phyloP scores from a whole-genome alignment of 2,329 filamentous ascomycete species.

The Epichloe gansuensis region DNA sequence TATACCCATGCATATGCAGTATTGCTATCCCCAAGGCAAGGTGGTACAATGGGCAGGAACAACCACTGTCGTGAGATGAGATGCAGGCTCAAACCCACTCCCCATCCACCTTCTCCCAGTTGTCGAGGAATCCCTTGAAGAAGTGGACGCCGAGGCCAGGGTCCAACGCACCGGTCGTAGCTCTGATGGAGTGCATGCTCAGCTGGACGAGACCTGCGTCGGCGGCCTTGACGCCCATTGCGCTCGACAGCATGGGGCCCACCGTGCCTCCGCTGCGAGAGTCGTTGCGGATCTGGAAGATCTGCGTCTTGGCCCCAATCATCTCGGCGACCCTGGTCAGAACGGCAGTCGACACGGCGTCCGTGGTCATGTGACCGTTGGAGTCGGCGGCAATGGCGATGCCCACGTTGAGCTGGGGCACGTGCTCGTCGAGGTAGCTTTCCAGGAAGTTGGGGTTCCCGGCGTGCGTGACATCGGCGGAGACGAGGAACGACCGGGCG shows the following conservation, averaged over 20 bases:
- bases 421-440: conserved; percentile 74
- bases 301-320: conserved; percentile 58
- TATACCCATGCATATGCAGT: too few species aligned
- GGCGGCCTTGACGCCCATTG: conserved; percentile 69
- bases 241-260: conserved; percentile 76
- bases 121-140: conserved; percentile 81
- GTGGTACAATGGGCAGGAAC: not conserved
- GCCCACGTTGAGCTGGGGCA: conserved; percentile 80
- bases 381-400: conserved; percentile 68
- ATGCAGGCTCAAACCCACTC: conserved; percentile 51
- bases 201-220: conserved; percentile 86
- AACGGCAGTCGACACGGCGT: conserved; percentile 72
- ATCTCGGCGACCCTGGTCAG: conserved; percentile 68
- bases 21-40: not conserved
- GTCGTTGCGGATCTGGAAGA: conserved; percentile 94
- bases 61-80: not conserved
- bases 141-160: conserved; percentile 79
- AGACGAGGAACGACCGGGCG: conserved; percentile 84
- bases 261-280: conserved; percentile 82
- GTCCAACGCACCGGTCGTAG: conserved; percentile 75
- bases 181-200: conserved; percentile 87
- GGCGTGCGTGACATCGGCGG: conserved; percentile 86
- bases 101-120: conserved; percentile 71
- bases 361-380: conserved; percentile 95
- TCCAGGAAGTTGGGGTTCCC: conserved; percentile 87